Evolutionary conservation across 257 asterid genomes (phyloP), one percentile per base, ranked within the genome.

Genomic region (Solanum tarapatanum): DNA sequence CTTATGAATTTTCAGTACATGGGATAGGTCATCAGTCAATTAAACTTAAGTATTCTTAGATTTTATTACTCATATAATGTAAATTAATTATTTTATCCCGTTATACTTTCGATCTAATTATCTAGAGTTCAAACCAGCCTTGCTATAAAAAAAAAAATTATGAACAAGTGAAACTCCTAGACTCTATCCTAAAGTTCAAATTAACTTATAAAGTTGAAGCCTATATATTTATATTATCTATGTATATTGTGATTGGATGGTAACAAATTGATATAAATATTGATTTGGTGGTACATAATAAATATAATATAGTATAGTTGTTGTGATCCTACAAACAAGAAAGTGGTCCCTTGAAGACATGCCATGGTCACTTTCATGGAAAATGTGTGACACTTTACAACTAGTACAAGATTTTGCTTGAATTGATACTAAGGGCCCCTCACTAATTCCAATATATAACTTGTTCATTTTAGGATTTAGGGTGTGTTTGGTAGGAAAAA

Each of bases 321-420:
- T 75, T 37, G 26, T 23, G 13, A 36, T 21, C 74, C 89, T 90
- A 90, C 72, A 84, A 89, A 88, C 86, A 36, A 88, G 84, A 89
- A 68, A 68, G 90, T 87, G 93, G 94, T 87, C 92, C 93, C 94
- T 84, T 83, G 66, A 41, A 35, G 74, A 45, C 79, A 84, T 84
- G 90, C 90, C 88, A 51, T 39, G 21, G 95, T 93, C 94, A 89
- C 82, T 91, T 74, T 94, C 93, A 89, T 89, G 87, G 93, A 90
- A 91, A 90, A 90, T 90, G 87, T 82, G 86, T 84, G 91, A 87
- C 90, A 87, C 92, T 92, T 86, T 90, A 88, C 87, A 85, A 91
- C 85, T 87, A 87, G 91, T 89, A 89, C 92, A 88, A 89, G 90
- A 92, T 90, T 91, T 92, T 88, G 88, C 92, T 84, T 84, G 85